Evolutionary conservation across 2,329 filamentous ascomycete genomes (phyloP), one percentile per base, ranked within the genome.

Genomic region (Claviceps monticola): DNA sequence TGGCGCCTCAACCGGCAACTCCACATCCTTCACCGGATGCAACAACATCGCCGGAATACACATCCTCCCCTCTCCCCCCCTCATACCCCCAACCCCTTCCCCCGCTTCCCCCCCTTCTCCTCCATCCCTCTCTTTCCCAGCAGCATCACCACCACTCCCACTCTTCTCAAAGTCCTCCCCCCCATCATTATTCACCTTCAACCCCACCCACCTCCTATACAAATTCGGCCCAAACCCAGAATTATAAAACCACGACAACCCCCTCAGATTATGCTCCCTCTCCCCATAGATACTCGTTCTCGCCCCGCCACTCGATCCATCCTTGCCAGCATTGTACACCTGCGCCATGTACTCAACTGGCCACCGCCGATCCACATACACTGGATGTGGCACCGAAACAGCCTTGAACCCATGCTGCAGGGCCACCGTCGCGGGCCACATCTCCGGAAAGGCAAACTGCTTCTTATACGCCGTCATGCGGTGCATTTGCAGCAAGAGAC

Each of bases 371-470:
- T 95, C 90, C 16, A 91, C 80, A 64, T 85, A 97, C 51, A 95
- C 77, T 1, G 90, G 88, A 61, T 97, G 91, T 1, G 91, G 91
- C 2, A 83, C 88, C 58, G 85, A 95, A 14, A 96, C 89, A 39
- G 88, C 89, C 71, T 96, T 97, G 70, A 87, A 83, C 11, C 91
- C 91, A 64, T 96, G 90, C 54, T 96, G 90, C 9, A 97, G 75
- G 1, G 90, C 87, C 1, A 87, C 82, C 0, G 86, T 93, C 1
- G 84, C 84, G 0, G 90, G 88, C 88, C 88, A 96, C 90, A 96
- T 96, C 68, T 97, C 91, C 0, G 89, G 87, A 65, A 95, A 95
- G 72, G 93, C 94, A 57, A 87, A 86, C 67, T 94, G 86, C 60
- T 89, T 90, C 62, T 84, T 83, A 60, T 87, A 78, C 34, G 83